Percentiles rank a stretch among this genome's conserved stretches.
These are phyloP conservation scores for Suillus lakei DNA, from an alignment of 768 basidiomycete genomes.

Conservation along the genomic window DNA sequence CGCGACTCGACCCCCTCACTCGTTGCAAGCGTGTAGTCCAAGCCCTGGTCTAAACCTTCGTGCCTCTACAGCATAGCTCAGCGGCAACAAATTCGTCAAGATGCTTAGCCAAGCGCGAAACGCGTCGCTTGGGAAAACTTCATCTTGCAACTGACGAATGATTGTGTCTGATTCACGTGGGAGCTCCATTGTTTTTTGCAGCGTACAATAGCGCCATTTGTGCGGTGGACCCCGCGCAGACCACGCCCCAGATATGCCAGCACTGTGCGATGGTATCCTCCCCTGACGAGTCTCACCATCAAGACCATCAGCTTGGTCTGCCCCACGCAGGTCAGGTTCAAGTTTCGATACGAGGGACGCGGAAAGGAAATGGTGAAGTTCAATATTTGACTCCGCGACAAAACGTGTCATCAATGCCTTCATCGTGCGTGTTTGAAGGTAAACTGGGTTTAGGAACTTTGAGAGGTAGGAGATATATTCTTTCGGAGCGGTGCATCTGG, in stretches of 20 bases:
- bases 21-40: slow-evolving; percentile 95
- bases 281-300: slow-evolving; percentile 51
- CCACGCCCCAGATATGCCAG: slow-evolving; percentile 70
- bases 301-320: slow-evolving; percentile 69
- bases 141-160: slow-evolving; percentile 61
- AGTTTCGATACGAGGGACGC: slow-evolving; percentile 70
- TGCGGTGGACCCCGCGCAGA: slow-evolving; percentile 85
- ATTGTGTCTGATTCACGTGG: slow-evolving; percentile 12
- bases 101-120: slow-evolving; percentile 90
- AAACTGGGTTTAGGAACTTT: slow-evolving; percentile 87
- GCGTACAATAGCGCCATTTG: slow-evolving; percentile 89
- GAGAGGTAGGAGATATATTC: slow-evolving; percentile 74
- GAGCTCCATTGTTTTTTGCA: slow-evolving; percentile 37
- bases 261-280: slow-evolving; percentile 67
- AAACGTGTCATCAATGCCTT: slow-evolving; percentile 81
- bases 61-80: slow-evolving; percentile 77
- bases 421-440: slow-evolving; percentile 84
- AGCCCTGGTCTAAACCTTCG: slow-evolving; percentile 88
- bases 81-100: slow-evolving; percentile 73
- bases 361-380: slow-evolving; percentile 85
- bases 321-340: slow-evolving; percentile 63
- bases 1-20: slow-evolving; percentile 81
- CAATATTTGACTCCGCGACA: slow-evolving; percentile 83
- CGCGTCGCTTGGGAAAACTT: slow-evolving; percentile 77
- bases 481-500: slow-evolving; percentile 57